Percentiles rank a stretch among this genome's conserved stretches.
Evolutionary conservation across 805 yeast species (phyloP).

Genomic region (Starmerella davenportii): DNA sequence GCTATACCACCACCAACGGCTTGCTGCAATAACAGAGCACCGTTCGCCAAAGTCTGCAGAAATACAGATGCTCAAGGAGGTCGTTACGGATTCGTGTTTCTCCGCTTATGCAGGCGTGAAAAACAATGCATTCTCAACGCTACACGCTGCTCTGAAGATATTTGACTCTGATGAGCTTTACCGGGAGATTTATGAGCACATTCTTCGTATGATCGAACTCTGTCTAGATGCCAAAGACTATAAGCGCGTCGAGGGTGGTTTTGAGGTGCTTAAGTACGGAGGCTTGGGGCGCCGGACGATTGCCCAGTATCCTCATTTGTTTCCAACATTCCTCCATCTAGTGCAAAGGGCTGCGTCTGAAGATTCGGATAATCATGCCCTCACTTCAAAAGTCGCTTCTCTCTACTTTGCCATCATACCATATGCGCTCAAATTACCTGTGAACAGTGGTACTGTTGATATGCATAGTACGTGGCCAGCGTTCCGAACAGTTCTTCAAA

Average conservation of each 20-base stretch:
- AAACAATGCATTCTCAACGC: constrained; percentile 45
- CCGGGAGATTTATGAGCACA: constrained; percentile 31
- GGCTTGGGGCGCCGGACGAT: constrained; percentile 26
- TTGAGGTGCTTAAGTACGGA: constrained; percentile 38
- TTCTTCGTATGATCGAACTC: constrained; percentile 32
- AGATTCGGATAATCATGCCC: constrained; percentile 3
- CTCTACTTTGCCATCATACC: constrained; percentile 2
- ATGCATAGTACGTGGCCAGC: background rate
- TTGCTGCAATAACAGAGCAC: constrained; percentile 48
- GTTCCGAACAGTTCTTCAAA: constrained; percentile 2
- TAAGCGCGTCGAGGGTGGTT: constrained; percentile 44
- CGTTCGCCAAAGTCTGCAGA: no score
- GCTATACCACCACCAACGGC: constrained; percentile 56
- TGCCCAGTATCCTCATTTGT: background rate
- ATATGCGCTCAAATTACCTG: constrained; percentile 29
- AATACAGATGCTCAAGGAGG: constrained; percentile 40
- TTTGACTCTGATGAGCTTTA: constrained; percentile 31
- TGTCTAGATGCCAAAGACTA: constrained; percentile 34
- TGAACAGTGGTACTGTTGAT: background rate
- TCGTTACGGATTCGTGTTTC: constrained; percentile 38
- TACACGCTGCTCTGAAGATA: constrained; percentile 46
- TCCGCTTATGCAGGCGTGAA: constrained; percentile 59
- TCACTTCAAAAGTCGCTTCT: constrained; percentile 4
- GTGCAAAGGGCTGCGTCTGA: background rate
- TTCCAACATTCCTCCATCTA: background rate